Evolutionary conservation across 192 early-diverging fungal genomes (phyloP), one percentile per base, ranked within the genome.

Genomic region (Haplosporangium gracile): DNA sequence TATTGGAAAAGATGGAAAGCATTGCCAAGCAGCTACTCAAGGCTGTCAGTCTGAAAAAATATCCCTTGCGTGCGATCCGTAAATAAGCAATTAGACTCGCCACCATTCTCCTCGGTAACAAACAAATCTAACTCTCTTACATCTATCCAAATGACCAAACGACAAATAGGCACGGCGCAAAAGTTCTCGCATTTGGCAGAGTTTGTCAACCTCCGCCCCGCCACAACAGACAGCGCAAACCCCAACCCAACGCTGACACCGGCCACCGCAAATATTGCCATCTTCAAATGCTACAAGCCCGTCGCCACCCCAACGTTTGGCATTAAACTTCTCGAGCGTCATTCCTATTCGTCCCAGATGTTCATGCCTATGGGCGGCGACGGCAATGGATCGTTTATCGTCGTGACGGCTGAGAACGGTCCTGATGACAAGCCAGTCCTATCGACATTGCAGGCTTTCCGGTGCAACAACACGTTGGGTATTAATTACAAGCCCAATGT

Each of bases 341-440:
- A 98, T 78, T 89, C 94, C 18, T 96, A 94, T 90, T 97, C 96
- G 42, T 93, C 95, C 10, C 97, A 98, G 82, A 90, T 94, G 43
- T 98, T 98, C 85, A 93, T 97, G 88, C 97, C 97, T 22, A 96
- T 98, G 91, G 88, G 83, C 13, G 79, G 95, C 5, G 84, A 86
- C 45, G 84, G 84, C 47, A 86, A 86, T 24, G 84, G 84, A 43
- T 77, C 79, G 15, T 86, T 81, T 75, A 79, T 86, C 6, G 84
- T 86, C 6, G 84, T 86, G 20, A 86, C 84, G 3, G 84, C 84
- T 24, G 84, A 86, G 68, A 86, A 86, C 49, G 84, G 84, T 18
- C 69, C 69, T 42, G 93, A 93, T 57, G 95, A 96, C 77, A 91
- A 89, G 74, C 97, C 97, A 34, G 92, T 96, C 76, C 79, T 95